Evolutionary conservation across 805 yeast species (phyloP), one percentile per base, ranked within the genome.

Genomic region (Tetrapisispora nanseiensis): DNA sequence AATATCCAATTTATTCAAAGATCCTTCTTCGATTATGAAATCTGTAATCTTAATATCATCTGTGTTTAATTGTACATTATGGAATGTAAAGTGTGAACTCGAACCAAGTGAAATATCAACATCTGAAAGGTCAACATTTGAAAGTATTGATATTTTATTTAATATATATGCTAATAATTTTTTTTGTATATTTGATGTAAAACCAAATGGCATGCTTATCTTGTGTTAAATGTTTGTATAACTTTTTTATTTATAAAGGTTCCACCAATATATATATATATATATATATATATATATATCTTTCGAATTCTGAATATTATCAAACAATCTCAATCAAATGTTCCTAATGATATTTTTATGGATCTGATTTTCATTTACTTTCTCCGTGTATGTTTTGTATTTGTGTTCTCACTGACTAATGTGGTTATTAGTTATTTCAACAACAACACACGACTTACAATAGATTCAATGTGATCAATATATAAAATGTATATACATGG

Each of bases 131-230:
- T 87, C 94, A 19, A 87, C 74, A 50, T 81, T 83, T 1, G 95
- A 82, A 55, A 89, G 85, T 33, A 89, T 64, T 13, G 89, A 78
- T 34, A 87, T 74, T 61, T 86, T 90, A 57, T 83, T 85, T 21
- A 89, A 71, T 4, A 87, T 76, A 60, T 86, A 86, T 33, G 83
- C 76, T 33, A 89, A 73, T 30, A 87, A 72, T 51, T 95, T 69
- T 63, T 84, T 82, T 55, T 87, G 95, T 33, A 89, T 70, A 61
- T 82, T 84, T 59, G 81, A 90, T 6, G 95, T 90, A 61, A 85
- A 72, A 94, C 95, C 86, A 30, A 57, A 57, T 56, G 62, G 48
- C 61, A 56, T 56, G n/a, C n/a, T n/a, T n/a, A n/a, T n/a, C n/a
- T n/a, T n/a, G n/a, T n/a, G n/a, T n/a, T n/a, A n/a, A n/a, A n/a